phyloP scores from a whole-genome alignment of 495 filamentous ascomycete genomes.

The Stereocaulon alpinum region DNA sequence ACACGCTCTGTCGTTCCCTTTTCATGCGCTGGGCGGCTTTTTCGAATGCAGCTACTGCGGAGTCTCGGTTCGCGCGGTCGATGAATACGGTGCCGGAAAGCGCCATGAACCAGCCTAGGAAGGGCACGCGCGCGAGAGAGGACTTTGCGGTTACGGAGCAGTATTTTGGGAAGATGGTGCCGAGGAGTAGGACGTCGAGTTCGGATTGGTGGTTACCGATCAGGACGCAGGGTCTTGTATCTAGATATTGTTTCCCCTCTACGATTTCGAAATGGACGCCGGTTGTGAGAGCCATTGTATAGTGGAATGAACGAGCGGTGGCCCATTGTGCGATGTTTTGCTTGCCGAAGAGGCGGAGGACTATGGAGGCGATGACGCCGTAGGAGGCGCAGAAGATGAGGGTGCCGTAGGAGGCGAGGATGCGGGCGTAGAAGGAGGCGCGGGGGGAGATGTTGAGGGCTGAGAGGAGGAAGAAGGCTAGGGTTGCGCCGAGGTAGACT shows the following conservation, averaged over 20 bases:
- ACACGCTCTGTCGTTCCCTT: slow-evolving; percentile 69
- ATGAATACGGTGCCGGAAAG: slow-evolving; percentile 89
- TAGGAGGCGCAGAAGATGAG: slow-evolving; percentile 58
- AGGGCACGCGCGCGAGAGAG: slow-evolving; percentile 65
- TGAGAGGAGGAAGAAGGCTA: slow-evolving; percentile 18
- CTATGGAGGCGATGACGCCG: slow-evolving; percentile 64
- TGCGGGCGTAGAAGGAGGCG: slow-evolving; percentile 53
- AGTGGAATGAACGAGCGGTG: slow-evolving; percentile 70
- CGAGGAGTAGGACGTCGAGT: slow-evolving; percentile 87
- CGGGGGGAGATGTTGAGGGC: slow-evolving; percentile 28
- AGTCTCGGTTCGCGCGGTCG: slow-evolving; percentile 70
- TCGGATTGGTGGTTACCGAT: slow-evolving; percentile 92
- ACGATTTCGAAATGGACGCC: slow-evolving; percentile 71
- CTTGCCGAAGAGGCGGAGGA: slow-evolving; percentile 59
- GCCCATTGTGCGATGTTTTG: slow-evolving; percentile 78
- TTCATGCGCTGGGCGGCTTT: slow-evolving; percentile 73
- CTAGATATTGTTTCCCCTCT: slow-evolving; percentile 54
- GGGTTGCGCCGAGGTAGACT: slow-evolving; percentile 18
- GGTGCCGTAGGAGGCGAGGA: slow-evolving; percentile 52
- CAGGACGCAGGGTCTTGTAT: slow-evolving; percentile 72
- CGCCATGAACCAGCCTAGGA: slow-evolving; percentile 95
- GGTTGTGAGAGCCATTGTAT: slow-evolving; percentile 60
- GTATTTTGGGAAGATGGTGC: slow-evolving; percentile 76
- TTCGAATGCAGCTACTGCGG: slow-evolving; percentile 77
- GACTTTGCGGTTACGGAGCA: slow-evolving; percentile 92